Conservation (phyloP, 352 stramenopile species). For the Globisporangium irregulare region DNA sequence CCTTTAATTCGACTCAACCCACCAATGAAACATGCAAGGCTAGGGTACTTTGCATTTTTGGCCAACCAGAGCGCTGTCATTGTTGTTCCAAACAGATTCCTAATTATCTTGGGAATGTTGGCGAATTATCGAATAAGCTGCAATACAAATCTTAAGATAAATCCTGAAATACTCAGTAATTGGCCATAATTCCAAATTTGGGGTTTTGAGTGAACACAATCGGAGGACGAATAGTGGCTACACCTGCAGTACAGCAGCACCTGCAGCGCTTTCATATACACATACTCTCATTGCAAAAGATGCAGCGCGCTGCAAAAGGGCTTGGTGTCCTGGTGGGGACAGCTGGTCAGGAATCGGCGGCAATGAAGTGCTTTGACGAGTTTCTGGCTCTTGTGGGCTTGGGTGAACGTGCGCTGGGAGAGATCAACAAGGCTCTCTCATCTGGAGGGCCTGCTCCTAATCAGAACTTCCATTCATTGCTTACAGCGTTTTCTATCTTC, state of each 20-base stretch:
- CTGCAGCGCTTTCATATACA: background rate
- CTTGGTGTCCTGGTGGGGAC: background rate
- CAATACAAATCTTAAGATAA: background rate
- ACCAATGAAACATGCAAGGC: background rate
- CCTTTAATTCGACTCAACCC: background rate
- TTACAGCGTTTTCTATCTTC: slow-evolving; percentile 3
- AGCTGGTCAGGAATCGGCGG: background rate
- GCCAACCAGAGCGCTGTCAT: background rate
- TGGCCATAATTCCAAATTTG: background rate
- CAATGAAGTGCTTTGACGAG: background rate
- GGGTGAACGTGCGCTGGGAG: background rate
- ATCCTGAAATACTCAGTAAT: background rate
- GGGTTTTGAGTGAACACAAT: background rate
- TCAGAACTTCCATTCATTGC: slow-evolving; percentile 3
- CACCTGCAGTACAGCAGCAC: too few relatives aligned
- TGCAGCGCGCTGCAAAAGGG: background rate
- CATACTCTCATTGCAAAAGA: background rate
- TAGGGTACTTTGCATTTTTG: background rate
- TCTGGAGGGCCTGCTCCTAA: background rate
- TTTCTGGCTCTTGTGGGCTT: background rate
- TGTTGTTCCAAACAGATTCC: background rate
- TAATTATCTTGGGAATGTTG: background rate
- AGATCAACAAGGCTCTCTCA: background rate
- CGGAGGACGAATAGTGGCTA: background rate
- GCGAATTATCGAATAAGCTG: background rate